Evolutionary conservation across 2,329 filamentous ascomycete genomes (phyloP), one percentile per base, ranked within the genome.

Genomic region (Exophiala alcalophila): DNA sequence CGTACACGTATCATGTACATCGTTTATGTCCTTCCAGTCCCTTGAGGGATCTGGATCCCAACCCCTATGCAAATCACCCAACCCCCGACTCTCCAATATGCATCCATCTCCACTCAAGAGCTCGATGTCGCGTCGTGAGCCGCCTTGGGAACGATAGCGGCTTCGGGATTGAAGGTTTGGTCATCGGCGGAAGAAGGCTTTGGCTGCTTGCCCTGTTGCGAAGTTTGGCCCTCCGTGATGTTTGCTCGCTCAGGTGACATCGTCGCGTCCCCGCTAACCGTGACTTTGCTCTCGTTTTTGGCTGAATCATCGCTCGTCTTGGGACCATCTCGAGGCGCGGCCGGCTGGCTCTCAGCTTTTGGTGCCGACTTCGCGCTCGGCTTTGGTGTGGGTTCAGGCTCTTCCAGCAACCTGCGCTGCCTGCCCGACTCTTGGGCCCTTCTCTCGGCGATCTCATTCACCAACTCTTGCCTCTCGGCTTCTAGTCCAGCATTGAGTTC

Each of bases 401-500:
- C 52, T 40, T 56, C 49, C 14, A 54, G 38, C 5, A 53, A 27
- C 23, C 49, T 42, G 23, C 21, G 39, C 23, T 47, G 37, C 14
- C 38, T 16, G 10, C n/a, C 43, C 16, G 29, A 20, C 14, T 50
- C 31, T 18, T 50, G 42, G 21, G 44, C 47, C 35, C 50, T 56
- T 25, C 55, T 37, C 53, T 57, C 53, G 9, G 48, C 45, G 39
- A 57, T 55, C 41, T 57, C 49, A 14, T 46, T 47, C 3, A 51
- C 48, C 40, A 57, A 34, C 39, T 55, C 48, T 25, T 56, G 51
- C 45, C 68, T 56, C 40, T 62, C 54, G 8, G 61, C 57, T 24
- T 60, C 57, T 20, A 65, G 54, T 47, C 57, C 65, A 42, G 56
- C 59, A 43, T 67, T 63, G 25, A 70, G 69, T 31, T 80, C 77